Percentiles rank a stretch among this genome's conserved stretches.
phyloP scores from a whole-genome alignment of 306 rosid species.

The Acmispon strigosus region DNA sequence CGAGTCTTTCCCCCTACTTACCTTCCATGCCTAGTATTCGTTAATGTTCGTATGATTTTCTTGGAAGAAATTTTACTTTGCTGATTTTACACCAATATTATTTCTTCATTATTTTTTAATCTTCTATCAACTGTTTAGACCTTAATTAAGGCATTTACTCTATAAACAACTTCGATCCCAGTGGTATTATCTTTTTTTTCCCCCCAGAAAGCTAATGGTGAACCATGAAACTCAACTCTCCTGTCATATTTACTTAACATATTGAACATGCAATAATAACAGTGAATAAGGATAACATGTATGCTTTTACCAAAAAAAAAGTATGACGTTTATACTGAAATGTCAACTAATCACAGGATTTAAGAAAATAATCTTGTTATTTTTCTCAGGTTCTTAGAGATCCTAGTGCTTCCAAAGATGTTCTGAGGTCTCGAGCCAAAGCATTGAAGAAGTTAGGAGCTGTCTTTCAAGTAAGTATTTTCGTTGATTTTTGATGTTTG shows the following conservation, averaged over 20 bases:
- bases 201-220: neutral
- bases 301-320: too few relatives aligned
- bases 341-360: neutral
- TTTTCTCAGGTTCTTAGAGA: constrained; percentile 73
- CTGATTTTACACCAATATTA: neutral
- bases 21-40: neutral
- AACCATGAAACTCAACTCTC: neutral
- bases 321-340: neutral
- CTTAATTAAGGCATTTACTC: neutral
- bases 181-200: neutral
- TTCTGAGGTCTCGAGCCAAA: constrained; percentile 53
- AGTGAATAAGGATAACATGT: neutral
- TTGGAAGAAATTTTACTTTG: neutral
- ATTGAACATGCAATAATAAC: neutral
- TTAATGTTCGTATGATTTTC: neutral
- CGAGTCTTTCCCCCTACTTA: neutral
- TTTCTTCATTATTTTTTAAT: neutral
- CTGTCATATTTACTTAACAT: neutral
- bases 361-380: neutral
- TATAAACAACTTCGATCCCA: neutral
- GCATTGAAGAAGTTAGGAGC: constrained; percentile 76
- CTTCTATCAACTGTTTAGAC: neutral
- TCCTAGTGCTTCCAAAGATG: constrained; percentile 64
- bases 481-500: constrained; percentile 3
- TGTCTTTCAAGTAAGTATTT: constrained; percentile 70